phyloP scores from a whole-genome alignment of 78 protist species.

The slime mould (Dictyostelium discoideum) region dicty_2.7 NC_007088.5:7955001-7955500 shows the following conservation, averaged over 20 bases:
- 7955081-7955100: conserved; percentile 6
- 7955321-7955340: neutral
- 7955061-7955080: conserved; percentile 36
- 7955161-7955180: neutral
- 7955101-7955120: conserved; percentile 11
- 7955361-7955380: neutral
- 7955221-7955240: neutral
- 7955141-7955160: neutral
- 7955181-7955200: neutral
- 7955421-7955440: neutral
- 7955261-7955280: neutral
- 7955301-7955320: neutral
- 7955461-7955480: neutral
- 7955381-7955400: neutral
- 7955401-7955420: neutral
- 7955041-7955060: conserved; percentile 70
- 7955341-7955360: neutral
- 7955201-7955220: neutral
- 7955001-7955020: neutral
- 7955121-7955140: conserved; percentile 69
- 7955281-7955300: no score
- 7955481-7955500: neutral
- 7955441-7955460: neutral
- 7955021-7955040: neutral
- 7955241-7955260: neutral